Percentiles rank a stretch among this genome's conserved stretches.
These are phyloP conservation scores for Tremella mesenterica DNA, from an alignment of 768 basidiomycete genomes.

Conservation along the genomic window DNA sequence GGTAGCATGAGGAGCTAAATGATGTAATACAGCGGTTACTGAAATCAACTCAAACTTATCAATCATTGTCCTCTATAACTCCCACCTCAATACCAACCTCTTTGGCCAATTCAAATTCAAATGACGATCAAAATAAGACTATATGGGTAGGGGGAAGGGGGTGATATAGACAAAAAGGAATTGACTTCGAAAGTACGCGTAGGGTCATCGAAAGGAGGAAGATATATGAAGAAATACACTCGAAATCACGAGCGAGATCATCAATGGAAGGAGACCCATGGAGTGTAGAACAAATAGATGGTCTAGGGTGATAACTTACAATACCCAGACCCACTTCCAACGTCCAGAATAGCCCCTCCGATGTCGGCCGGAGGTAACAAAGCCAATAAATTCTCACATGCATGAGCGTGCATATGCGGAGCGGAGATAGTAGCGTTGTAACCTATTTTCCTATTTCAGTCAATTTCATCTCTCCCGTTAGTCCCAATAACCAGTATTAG, in stretches of 20 bases:
- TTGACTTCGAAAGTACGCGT: too few species aligned
- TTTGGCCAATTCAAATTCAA: background rate
- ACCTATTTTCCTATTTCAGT: constrained; percentile 56
- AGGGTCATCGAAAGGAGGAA: background rate
- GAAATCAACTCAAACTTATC: background rate
- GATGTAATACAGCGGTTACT: constrained; percentile 62
- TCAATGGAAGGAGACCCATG: too few species aligned
- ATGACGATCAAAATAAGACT: background rate
- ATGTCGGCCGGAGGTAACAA: constrained; percentile 51
- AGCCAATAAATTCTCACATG: constrained; percentile 65
- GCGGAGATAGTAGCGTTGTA: constrained; percentile 89
- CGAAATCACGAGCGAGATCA: constrained; percentile 2
- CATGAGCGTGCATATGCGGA: constrained; percentile 95
- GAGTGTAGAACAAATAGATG: too few species aligned
- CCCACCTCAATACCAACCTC: background rate
- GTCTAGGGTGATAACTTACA: constrained; percentile 17
- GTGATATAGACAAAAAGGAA: too few species aligned
- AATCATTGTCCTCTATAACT: too few species aligned
- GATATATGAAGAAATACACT: background rate
- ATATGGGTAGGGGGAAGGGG: too few species aligned
- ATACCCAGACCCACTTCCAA: constrained; percentile 84
- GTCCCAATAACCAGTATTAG: background rate
- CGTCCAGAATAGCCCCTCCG: constrained; percentile 71
- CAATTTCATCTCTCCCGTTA: too few species aligned
- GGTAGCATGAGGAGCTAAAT: constrained; percentile 51